Percentiles rank a stretch among this genome's conserved stretches.
These are phyloP conservation scores for Trichoderma sp. DNA, from an alignment of 2,329 filamentous ascomycete genomes.

Conservation along the genomic window DNA sequence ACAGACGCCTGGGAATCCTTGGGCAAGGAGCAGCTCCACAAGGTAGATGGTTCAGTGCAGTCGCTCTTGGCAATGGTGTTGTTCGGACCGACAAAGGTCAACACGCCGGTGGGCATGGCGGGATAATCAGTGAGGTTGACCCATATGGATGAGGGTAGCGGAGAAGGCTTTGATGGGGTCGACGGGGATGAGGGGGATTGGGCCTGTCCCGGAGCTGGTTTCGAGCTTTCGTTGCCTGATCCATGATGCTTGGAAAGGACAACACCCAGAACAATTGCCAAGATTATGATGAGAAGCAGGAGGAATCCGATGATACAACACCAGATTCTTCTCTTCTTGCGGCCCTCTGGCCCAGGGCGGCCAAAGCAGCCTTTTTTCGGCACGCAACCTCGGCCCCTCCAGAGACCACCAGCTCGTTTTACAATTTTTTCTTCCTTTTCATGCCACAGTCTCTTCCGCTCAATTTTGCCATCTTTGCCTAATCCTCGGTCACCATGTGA, in stretches of 20 bases:
- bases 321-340: constrained; percentile 63
- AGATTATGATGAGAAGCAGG: constrained; percentile 53
- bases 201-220: background rate
- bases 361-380: constrained; percentile 62
- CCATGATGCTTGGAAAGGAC: constrained; percentile 46
- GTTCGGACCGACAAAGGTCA: constrained; percentile 75
- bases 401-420: constrained; percentile 59
- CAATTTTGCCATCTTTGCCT: constrained; percentile 49
- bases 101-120: constrained; percentile 79
- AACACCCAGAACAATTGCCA: constrained; percentile 60
- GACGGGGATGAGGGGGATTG: background rate
- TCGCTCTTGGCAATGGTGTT: constrained; percentile 63
- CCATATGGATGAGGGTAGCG: constrained; percentile 54
- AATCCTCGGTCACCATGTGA: constrained; percentile 47
- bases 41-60: constrained; percentile 70
- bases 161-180: background rate
- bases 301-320: constrained; percentile 53
- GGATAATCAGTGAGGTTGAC: constrained; percentile 85
- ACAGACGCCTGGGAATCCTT: constrained; percentile 71
- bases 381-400: constrained; percentile 66
- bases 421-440: constrained; percentile 68
- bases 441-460: constrained; percentile 55
- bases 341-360: constrained; percentile 62
- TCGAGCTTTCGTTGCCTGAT: constrained; percentile 24
- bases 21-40: constrained; percentile 87